A percentile compares a stretch with the other conserved stretches of the same genome.
These are phyloP conservation scores for Neurospora hispaniola DNA, from an alignment of 495 filamentous ascomycete species.

Conservation along the genomic window DNA sequence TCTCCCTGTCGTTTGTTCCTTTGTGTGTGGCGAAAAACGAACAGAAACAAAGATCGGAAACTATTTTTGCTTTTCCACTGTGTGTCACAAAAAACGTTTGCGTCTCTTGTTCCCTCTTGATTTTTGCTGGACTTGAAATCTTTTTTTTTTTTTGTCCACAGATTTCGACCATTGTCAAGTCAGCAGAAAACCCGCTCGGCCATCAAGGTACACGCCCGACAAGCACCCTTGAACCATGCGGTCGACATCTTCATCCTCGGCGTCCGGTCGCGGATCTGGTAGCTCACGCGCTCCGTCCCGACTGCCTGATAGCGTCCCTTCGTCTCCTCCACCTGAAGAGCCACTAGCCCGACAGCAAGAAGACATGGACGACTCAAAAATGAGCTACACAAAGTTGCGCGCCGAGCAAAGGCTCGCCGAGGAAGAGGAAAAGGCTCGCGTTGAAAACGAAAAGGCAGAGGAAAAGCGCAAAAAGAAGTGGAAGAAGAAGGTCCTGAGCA, in stretches of 20 bases:
- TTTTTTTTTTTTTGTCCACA: not conserved
- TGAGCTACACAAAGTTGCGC: constrained; percentile 25
- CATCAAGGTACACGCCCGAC: not conserved
- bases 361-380: constrained; percentile 15
- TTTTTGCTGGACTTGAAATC: not conserved
- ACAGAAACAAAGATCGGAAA: not conserved
- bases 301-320: constrained; percentile 30
- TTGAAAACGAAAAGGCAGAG: constrained; percentile 37
- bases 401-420: constrained; percentile 37
- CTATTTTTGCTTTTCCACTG: not conserved
- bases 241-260: constrained; percentile 11
- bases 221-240: constrained; percentile 11
- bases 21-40: not conserved
- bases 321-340: constrained; percentile 28
- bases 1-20: not conserved
- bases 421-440: constrained; percentile 42
- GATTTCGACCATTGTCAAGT: not conserved
- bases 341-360: constrained; percentile 1
- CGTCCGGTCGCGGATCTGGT: constrained; percentile 17
- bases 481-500: constrained; percentile 37
- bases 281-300: constrained; percentile 21
- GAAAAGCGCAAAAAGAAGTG: constrained; percentile 36
- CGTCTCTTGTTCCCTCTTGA: not conserved
- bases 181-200: not conserved
- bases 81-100: not conserved